Percentiles rank a stretch among this genome's conserved stretches.
Conservation (phyloP, 495 filamentous ascomycete genomes). For the Echria macrotheca region DNA sequence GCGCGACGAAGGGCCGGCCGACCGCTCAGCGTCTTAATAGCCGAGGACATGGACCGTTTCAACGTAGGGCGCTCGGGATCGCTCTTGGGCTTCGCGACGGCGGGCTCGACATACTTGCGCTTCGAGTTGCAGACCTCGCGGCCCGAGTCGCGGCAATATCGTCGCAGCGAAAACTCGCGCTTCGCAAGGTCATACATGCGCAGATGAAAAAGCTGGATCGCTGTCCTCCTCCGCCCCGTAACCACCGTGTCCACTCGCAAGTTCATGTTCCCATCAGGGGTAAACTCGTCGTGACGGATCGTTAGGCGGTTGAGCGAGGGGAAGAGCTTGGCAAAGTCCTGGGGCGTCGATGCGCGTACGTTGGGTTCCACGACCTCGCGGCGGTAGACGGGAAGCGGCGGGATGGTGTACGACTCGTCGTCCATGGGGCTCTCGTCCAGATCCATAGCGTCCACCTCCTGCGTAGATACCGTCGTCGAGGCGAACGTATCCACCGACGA, state of each 20-base stretch:
- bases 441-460: constrained; percentile 56
- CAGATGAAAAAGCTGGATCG: constrained; percentile 86
- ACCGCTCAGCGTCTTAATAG: constrained; percentile 59
- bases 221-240: constrained; percentile 51
- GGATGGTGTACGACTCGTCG: constrained; percentile 36
- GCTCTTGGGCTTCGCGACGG: constrained; percentile 21
- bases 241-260: constrained; percentile 80
- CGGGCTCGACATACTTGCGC: constrained; percentile 58
- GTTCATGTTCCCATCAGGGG: constrained; percentile 95
- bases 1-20: constrained; percentile 48
- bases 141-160: constrained; percentile 89
- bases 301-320: constrained; percentile 73
- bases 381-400: constrained; percentile 53
- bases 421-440: constrained; percentile 44
- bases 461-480: constrained; percentile 62
- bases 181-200: constrained; percentile 89
- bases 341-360: constrained; percentile 68
- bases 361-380: constrained; percentile 56
- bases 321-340: constrained; percentile 81
- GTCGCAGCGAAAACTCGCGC: constrained; percentile 82
- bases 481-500: constrained; percentile 75
- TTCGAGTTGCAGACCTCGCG: constrained; percentile 87
- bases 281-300: constrained; percentile 89
- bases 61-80: constrained; percentile 37
- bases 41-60: constrained; percentile 68